Conservation (phyloP, 352 stramenopile species). For the Phytopythium helicoides region DNA sequence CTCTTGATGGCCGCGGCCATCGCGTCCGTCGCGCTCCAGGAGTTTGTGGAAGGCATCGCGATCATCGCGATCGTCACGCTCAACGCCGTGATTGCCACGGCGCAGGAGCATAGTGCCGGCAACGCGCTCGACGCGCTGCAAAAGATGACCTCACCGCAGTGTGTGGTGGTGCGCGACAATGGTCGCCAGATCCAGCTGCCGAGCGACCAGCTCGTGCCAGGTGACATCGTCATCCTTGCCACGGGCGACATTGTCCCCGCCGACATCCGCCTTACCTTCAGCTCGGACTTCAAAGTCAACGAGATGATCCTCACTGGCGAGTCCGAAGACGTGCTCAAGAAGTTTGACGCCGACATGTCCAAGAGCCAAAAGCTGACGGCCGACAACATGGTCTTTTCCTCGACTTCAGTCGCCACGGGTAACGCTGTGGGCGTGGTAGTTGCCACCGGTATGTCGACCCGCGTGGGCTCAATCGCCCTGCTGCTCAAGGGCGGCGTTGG, state of each 20-base stretch:
- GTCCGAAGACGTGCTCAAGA: conserved; percentile 77
- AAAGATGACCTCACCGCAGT: conserved; percentile 73
- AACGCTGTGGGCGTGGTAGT: conserved; percentile 62
- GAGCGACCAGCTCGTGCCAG: conserved; percentile 62
- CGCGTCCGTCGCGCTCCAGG: conserved; percentile 60
- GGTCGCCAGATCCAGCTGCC: conserved; percentile 47
- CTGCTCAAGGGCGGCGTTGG: conserved; percentile 38
- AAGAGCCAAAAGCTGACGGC: conserved; percentile 60
- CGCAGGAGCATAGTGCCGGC: conserved; percentile 64
- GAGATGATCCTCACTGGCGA: conserved; percentile 95
- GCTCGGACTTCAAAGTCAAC: conserved; percentile 86
- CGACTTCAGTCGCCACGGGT: conserved; percentile 65
- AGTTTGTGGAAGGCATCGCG: conserved; percentile 66
- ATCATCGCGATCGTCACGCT: conserved; percentile 75
- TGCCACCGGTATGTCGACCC: conserved; percentile 60
- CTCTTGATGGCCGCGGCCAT: conserved; percentile 57
- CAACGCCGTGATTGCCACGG: conserved; percentile 66
- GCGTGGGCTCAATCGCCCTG: conserved; percentile 58
- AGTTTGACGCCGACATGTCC: conserved; percentile 43
- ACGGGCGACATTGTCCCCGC: conserved; percentile 93
- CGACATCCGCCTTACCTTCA: conserved; percentile 89
- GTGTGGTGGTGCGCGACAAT: conserved; percentile 50
- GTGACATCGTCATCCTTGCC: conserved; percentile 80
- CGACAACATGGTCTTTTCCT: conserved; percentile 93
- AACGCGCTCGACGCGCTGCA: conserved; percentile 70